Percentiles rank a stretch among this genome's conserved stretches.
Evolutionary conservation across 208 protist species (phyloP).

Genomic region (Trypanosoma melophagium): DNA sequence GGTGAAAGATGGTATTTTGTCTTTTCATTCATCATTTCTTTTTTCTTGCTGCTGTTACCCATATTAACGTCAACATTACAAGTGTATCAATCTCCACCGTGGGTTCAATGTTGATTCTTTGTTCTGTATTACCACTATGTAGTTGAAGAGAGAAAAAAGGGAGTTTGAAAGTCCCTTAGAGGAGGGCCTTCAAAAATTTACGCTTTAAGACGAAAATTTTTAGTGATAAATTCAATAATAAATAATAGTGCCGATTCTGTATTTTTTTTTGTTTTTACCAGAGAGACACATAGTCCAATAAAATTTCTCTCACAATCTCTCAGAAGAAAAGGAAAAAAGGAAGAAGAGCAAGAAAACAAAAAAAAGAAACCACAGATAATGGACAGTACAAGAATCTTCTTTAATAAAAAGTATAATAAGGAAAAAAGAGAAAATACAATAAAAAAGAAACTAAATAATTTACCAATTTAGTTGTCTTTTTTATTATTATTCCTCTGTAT

Average conservation of each 20-base stretch:
- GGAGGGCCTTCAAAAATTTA: too few relatives aligned
- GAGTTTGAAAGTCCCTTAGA: too few relatives aligned
- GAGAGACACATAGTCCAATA: not conserved
- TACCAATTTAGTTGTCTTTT: not conserved
- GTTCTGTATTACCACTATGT: too few relatives aligned
- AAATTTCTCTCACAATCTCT: not conserved
- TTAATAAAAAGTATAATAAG: not conserved
- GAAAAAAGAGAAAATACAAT: not conserved
- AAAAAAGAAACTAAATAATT: conserved; percentile 2
- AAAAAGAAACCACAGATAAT: not conserved
- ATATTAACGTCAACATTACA: too few relatives aligned
- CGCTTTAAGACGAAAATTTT: not conserved
- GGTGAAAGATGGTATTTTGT: too few relatives aligned
- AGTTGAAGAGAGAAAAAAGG: too few relatives aligned
- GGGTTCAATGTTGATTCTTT: too few relatives aligned
- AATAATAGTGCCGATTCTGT: not conserved
- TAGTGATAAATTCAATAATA: conserved; percentile 3
- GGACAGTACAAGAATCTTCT: too few relatives aligned
- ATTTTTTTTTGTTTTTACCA: not conserved
- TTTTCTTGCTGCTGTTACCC: too few relatives aligned
- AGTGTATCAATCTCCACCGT: too few relatives aligned
- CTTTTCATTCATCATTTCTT: too few relatives aligned
- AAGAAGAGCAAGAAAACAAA: not conserved
- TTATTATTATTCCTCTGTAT: not conserved
- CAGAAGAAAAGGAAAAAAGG: not conserved